These are phyloP conservation scores for Pachyrhizus erosus DNA, from an alignment of 306 rosid species.

Conservation along the genomic window DNA sequence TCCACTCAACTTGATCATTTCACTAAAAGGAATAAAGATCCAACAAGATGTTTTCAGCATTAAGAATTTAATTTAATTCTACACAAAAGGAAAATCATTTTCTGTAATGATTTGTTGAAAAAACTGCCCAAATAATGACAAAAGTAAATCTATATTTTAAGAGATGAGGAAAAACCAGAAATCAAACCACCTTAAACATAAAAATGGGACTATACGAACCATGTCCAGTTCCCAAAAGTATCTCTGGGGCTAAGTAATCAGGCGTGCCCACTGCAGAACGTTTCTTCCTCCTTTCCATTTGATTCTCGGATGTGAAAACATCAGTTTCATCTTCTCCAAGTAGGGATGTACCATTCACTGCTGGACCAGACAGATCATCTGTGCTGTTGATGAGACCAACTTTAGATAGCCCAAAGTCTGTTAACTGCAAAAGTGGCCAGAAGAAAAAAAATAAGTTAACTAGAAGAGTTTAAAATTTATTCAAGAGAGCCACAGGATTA, in stretches of 20 bases:
- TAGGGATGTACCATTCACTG: constrained; percentile 80
- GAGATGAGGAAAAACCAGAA: constrained; percentile 44
- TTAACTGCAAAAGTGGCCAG: constrained; percentile 65
- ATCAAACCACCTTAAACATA: constrained; percentile 63
- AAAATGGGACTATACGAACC: constrained; percentile 78
- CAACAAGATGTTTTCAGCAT: constrained; percentile 25
- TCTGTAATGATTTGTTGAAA: neutral
- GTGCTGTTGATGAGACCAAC: constrained; percentile 99
- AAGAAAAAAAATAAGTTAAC: constrained; percentile 23
- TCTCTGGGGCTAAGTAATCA: constrained; percentile 99
- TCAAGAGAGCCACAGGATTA: constrained; percentile 12
- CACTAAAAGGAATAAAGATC: constrained; percentile 2
- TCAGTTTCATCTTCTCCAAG: constrained; percentile 78
- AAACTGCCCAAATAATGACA: constrained; percentile 22
- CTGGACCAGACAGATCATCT: constrained; percentile 96
- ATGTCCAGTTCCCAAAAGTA: constrained; percentile 99
- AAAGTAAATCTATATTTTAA: constrained; percentile 32
- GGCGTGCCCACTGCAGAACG: constrained; percentile 99
- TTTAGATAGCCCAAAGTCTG: constrained; percentile 98
- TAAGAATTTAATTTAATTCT: constrained; percentile 1
- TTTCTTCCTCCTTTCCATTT: constrained; percentile 82
- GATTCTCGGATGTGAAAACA: constrained; percentile 71
- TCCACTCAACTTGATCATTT: constrained; percentile 16
- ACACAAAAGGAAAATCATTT: constrained; percentile 18
- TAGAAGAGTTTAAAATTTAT: neutral